These are phyloP conservation scores for Nakazawaea siamensis DNA, from an alignment of 805 yeast genomes.

Conservation along the genomic window DNA sequence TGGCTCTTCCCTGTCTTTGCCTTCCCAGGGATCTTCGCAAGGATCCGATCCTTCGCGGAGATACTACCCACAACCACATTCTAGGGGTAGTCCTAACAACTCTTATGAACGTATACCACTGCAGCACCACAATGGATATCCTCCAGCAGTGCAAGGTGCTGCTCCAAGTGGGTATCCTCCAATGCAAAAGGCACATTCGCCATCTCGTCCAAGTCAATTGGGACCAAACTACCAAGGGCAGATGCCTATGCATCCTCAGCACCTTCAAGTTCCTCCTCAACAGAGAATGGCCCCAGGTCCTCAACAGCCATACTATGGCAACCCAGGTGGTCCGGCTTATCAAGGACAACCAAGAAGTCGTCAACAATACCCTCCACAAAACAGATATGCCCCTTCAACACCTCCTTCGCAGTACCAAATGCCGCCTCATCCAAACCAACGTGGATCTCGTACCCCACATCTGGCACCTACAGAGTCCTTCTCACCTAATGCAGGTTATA, in stretches of 20 bases:
- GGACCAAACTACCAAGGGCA: slow-evolving; percentile 7
- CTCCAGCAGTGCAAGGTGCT: slow-evolving; percentile 2
- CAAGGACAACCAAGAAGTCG: not conserved
- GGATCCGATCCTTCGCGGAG: not conserved
- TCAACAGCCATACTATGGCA: too few species aligned
- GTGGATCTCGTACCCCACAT: slow-evolving; percentile 3
- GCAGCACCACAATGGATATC: not conserved
- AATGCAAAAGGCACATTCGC: slow-evolving; percentile 4
- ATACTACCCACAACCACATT: too few species aligned
- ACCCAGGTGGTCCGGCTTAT: too few species aligned
- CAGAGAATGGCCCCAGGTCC: slow-evolving; percentile 3
- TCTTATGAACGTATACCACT: too few species aligned
- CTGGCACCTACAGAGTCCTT: slow-evolving; percentile 2
- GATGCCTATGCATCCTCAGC: not conserved
- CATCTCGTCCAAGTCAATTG: slow-evolving; percentile 8
- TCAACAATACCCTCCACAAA: slow-evolving; percentile 3
- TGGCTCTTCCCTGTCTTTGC: not conserved
- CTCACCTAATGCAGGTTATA: not conserved
- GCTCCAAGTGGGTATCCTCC: not conserved
- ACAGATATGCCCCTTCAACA: not conserved
- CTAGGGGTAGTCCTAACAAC: too few species aligned
- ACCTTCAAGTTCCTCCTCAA: not conserved
- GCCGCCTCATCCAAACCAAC: slow-evolving; percentile 2
- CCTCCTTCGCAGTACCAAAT: not conserved
- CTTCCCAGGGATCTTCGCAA: not conserved